Percentiles rank a stretch among this genome's conserved stretches.
phyloP scores from a whole-genome alignment of 805 yeast species.

The Ogataea nitratoaversa region DNA sequence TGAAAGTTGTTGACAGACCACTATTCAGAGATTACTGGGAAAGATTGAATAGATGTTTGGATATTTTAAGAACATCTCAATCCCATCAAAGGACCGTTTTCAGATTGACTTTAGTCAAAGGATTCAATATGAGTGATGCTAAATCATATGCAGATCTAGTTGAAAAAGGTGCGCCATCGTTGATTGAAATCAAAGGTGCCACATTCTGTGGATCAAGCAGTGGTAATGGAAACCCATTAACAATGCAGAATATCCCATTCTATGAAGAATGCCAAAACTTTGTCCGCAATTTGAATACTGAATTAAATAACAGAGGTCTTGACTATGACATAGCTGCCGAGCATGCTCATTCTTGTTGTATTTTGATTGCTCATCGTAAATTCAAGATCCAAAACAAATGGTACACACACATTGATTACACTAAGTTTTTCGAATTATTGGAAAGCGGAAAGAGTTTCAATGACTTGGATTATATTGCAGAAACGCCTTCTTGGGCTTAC shows the following conservation, averaged over 20 bases:
- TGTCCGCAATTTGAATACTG: constrained; percentile 59
- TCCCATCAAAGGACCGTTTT: constrained; percentile 85
- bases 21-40: constrained; percentile 92
- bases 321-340: constrained; percentile 86
- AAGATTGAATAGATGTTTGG: constrained; percentile 73
- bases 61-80: constrained; percentile 69
- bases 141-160: constrained; percentile 85
- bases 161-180: constrained; percentile 74
- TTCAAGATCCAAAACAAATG: constrained; percentile 70
- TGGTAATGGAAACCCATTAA: constrained; percentile 81
- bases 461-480: constrained; percentile 74
- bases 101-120: constrained; percentile 85
- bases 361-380: constrained; percentile 70
- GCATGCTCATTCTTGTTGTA: constrained; percentile 93
- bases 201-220: constrained; percentile 89
- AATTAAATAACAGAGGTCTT: constrained; percentile 61
- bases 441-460: constrained; percentile 59
- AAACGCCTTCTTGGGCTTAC: constrained; percentile 88
- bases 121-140: constrained; percentile 81
- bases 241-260: constrained; percentile 94
- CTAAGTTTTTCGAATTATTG: constrained; percentile 66
- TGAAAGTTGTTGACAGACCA: constrained; percentile 85
- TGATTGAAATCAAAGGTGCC: constrained; percentile 91
- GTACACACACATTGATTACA: constrained; percentile 87
- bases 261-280: constrained; percentile 84